phyloP scores from a whole-genome alignment of 768 basidiomycete genomes.

The Hydnum rufescens region DNA sequence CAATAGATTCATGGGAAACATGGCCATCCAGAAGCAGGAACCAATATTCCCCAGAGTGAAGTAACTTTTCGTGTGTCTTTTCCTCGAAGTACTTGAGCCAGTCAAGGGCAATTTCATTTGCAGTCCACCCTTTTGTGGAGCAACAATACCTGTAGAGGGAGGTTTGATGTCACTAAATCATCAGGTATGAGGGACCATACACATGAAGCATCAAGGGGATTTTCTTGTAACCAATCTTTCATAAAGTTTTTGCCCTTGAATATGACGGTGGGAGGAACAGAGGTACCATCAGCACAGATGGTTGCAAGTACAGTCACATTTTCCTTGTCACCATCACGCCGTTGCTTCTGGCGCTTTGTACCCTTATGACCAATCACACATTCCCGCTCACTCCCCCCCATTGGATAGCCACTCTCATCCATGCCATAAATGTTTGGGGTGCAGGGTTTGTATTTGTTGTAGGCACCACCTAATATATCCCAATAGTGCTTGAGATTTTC shows the following conservation, averaged over 20 bases:
- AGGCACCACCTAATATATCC: neutral
- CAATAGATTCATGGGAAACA: too few relatives aligned
- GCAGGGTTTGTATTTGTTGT: neutral
- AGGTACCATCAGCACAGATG: constrained; percentile 1
- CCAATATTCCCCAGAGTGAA: constrained; percentile 23
- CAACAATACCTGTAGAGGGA: neutral
- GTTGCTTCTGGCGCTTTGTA: neutral
- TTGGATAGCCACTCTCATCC: neutral
- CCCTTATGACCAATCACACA: neutral
- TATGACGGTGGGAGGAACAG: constrained; percentile 4
- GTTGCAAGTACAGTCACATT: constrained; percentile 7
- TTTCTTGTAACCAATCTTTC: constrained; percentile 3
- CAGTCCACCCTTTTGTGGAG: constrained; percentile 3
- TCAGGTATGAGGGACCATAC: neutral
- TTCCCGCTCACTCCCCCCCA: neutral
- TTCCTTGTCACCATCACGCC: neutral
- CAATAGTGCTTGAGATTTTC: neutral
- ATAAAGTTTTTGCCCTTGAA: constrained; percentile 4
- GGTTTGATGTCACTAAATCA: too few relatives aligned
- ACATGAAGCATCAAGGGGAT: neutral
- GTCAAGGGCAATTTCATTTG: neutral
- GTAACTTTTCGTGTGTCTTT: constrained; percentile 24
- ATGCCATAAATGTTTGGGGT: neutral
- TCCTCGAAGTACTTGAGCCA: constrained; percentile 18
- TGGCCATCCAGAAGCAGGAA: too few relatives aligned